Evolutionary conservation across 2,329 filamentous ascomycete species (phyloP).

Genomic region (Knoxdaviesia capensis): DNA sequence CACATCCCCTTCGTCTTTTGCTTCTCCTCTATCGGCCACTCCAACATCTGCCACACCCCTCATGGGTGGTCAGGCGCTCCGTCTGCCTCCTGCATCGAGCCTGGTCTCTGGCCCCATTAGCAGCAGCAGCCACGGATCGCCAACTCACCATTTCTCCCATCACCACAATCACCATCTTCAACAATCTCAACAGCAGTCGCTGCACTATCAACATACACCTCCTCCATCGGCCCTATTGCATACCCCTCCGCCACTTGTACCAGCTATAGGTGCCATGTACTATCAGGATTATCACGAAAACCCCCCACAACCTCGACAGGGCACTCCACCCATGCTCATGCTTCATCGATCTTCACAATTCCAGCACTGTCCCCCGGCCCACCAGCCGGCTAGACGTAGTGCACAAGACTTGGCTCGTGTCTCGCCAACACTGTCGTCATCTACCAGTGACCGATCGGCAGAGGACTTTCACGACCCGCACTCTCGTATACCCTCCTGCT

Average conservation of each 20-base stretch:
- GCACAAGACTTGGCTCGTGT: constrained; percentile 1
- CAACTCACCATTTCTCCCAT: constrained; percentile 1
- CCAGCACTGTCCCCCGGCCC: no score
- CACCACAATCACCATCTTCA: background rate
- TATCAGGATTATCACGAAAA: no score
- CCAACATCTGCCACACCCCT: background rate
- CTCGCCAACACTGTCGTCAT: constrained; percentile 4
- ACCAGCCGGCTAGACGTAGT: no score
- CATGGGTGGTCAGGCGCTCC: constrained; percentile 8
- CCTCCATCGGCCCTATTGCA: no score
- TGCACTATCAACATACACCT: no score
- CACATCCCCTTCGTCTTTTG: background rate
- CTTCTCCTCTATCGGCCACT: background rate
- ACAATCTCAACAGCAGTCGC: no score
- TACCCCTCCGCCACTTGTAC: no score
- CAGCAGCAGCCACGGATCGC: background rate
- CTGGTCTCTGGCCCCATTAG: constrained; percentile 8
- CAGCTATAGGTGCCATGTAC: no score
- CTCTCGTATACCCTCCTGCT: background rate
- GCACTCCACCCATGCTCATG: no score
- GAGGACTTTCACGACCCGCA: constrained; percentile 3
- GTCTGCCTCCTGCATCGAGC: constrained; percentile 10
- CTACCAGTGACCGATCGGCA: constrained; percentile 4
- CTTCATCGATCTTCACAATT: no score
- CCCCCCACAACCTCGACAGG: no score